A percentile compares a stretch with the other conserved stretches of the same genome.
phyloP scores from a whole-genome alignment of 805 yeast genomes.

The Yamadazyma sp. region DNA sequence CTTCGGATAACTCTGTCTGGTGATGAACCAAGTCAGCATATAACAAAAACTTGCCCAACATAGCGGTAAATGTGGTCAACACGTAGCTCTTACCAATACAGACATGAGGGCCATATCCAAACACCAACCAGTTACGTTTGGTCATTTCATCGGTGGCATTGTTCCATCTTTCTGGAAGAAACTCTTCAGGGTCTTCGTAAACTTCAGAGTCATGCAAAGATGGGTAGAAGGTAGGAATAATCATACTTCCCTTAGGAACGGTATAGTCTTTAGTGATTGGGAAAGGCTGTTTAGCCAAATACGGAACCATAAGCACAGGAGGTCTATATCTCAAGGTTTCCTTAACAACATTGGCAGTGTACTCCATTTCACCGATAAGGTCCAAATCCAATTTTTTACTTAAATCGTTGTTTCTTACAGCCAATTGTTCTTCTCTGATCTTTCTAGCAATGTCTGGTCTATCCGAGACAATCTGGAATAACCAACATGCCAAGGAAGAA shows the following conservation, averaged over 20 bases:
- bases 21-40: slow-evolving; percentile 78
- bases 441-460: slow-evolving; percentile 87
- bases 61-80: slow-evolving; percentile 80
- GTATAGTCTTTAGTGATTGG: slow-evolving; percentile 81
- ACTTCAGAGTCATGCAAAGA: slow-evolving; percentile 97
- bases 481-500: slow-evolving; percentile 96
- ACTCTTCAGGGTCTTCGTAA: slow-evolving; percentile 90
- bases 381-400: slow-evolving; percentile 59
- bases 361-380: slow-evolving; percentile 80
- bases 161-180: slow-evolving; percentile 96
- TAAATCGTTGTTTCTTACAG: slow-evolving; percentile 78
- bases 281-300: slow-evolving; percentile 83
- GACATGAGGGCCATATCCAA: slow-evolving; percentile 96
- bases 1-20: slow-evolving; percentile 81
- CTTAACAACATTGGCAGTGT: slow-evolving; percentile 86
- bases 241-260: slow-evolving; percentile 96
- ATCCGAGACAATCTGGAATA: slow-evolving; percentile 94
- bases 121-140: slow-evolving; percentile 91
- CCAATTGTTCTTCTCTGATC: slow-evolving; percentile 88
- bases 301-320: slow-evolving; percentile 97
- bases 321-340: slow-evolving; percentile 95
- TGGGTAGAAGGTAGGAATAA: slow-evolving; percentile 93
- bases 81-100: slow-evolving; percentile 96
- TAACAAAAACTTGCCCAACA: slow-evolving; percentile 89
- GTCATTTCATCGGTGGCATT: slow-evolving; percentile 74